Base-by-base conservation (phyloP, 345 rosid genomes). In the Eutrema yunnanense region DNA sequence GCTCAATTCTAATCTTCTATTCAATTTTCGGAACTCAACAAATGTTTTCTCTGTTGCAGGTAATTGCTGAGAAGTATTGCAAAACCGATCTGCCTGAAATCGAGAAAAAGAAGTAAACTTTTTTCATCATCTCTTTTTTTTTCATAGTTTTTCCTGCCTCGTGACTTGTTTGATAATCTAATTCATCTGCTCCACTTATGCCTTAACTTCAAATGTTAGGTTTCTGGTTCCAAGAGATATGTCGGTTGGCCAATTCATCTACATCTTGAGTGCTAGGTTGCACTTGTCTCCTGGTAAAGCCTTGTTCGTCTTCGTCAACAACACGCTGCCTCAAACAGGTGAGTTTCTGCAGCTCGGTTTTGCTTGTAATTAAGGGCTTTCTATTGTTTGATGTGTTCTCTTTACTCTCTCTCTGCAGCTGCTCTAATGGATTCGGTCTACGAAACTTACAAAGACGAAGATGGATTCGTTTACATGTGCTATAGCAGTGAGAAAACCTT, bases 171-270 rank as follows among this genome's bases (percentile, higher is more conserved):
- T 52, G 61, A 26, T 67, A 2, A 49, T 50, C 48, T 32, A 19
- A 11, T 30, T 55, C 3, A 62, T 42, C 67, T 42, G 19, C 10
- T 19, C 47, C 48, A 19, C 41, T 22, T 19, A 19, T 19, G 22
- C 22, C 22, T 19, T 22, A 22, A 22, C 2, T 22, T 26, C 41
- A 27, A 27, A 50, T 69, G 43, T 34, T 67, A 93, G 96, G 78
- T 91, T 81, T 78, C 83, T 90, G 82, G 92, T 90, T 81, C 96
- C 96, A 50, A 78, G 96, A 62, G 96, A 90, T 74, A 90, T 87
- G 95, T 85, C 96, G 0, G 86, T 90, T 11, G 98, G 98, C 9
- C 97, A 94, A 52, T 94, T 87, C 79, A 87, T 87, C 51, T 87
- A 89, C 82, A 72, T 92, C 5, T 73, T 90, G 67, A 84, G 96